Base-by-base conservation (phyloP, 345 rosid genomes). In the Erodium maritimum region DNA sequence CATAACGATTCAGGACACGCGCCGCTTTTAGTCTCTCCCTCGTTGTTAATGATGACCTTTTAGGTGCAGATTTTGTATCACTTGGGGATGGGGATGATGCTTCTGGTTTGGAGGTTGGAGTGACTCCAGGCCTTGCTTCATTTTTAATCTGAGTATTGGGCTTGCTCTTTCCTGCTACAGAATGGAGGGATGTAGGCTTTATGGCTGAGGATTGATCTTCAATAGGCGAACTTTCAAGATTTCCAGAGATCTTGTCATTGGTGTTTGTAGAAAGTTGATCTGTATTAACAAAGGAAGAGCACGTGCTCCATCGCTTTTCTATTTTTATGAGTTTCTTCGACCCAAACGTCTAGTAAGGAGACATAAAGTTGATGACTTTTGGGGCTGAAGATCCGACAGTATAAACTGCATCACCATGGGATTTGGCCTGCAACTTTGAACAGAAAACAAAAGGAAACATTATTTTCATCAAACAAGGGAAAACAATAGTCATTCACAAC, bases 1-100 rank as follows among this genome's bases (percentile, higher is more conserved):
- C 59, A 67, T 77, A 69, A 37, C 87, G 73, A 58, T 81, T 80
- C 24, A 78, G 90, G 16, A 88, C 82, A 24, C 98, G 76, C n/a
- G 95, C 96, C 0, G 96, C 98, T 70, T 72, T 76, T n/a, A 91
- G 75, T 63, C 95, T 81, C 72, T 86, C 96, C 61, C 90, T 73
- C 4, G 90, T 95, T 16, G 95, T 88, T 62, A 88, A 67, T n/a
- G 91, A 72, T 0, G 82, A 64, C 59, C 80, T 73, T 72, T 73
- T 86, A 19, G 69, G 25, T 1, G 66, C 22, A 45, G 71, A 58
- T 21, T 71, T 67, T 84, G 70, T n/a, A 61, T 79, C 6, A 84
- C 76, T 71, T 77, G 9, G 63, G 48, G 22, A 75, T 21, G 0
- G 46, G 1, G 56, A 11, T 18, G 61, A 29, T 21, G 17, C 60